Conservation (phyloP, 2,329 filamentous ascomycete genomes). For the Magnaporthiopsis poae region DNA sequence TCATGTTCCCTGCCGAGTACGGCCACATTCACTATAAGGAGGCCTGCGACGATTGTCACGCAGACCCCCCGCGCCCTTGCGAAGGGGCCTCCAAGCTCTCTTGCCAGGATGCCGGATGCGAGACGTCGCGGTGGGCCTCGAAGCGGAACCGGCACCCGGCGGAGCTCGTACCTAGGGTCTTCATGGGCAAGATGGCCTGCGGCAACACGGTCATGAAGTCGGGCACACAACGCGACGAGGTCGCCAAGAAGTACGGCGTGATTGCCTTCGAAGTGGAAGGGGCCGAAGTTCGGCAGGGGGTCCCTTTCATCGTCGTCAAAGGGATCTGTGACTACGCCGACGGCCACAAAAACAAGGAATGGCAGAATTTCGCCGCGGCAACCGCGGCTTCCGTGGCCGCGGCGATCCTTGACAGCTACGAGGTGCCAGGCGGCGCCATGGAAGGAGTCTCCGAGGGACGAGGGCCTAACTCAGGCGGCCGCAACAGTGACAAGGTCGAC, state of each 20-base stretch:
- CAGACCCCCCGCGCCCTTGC: not conserved
- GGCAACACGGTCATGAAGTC: not conserved
- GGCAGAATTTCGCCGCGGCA: conserved; percentile 27
- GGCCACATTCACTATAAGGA: not conserved
- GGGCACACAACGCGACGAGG: not conserved
- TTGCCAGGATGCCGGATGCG: not conserved
- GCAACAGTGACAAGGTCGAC: not conserved
- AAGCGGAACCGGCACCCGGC: no score
- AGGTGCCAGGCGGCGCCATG: not conserved
- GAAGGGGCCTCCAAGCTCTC: not conserved
- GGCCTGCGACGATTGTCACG: not conserved
- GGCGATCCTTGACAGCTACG: not conserved
- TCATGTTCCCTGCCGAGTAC: not conserved
- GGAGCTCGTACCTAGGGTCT: not conserved
- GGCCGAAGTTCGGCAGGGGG: conserved; percentile 21
- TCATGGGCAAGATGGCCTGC: not conserved
- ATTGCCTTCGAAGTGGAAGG: conserved; percentile 26
- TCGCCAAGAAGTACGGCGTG: not conserved
- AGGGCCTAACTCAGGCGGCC: no score
- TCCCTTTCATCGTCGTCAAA: conserved; percentile 21
- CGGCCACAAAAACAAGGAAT: conserved; percentile 27
- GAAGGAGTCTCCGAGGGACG: not conserved
- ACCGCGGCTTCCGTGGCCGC: conserved; percentile 24
- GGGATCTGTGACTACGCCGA: conserved; percentile 30
- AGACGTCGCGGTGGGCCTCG: not conserved